Conservation (phyloP, 805 yeast species). For the Clavispora vitiphila region DNA sequence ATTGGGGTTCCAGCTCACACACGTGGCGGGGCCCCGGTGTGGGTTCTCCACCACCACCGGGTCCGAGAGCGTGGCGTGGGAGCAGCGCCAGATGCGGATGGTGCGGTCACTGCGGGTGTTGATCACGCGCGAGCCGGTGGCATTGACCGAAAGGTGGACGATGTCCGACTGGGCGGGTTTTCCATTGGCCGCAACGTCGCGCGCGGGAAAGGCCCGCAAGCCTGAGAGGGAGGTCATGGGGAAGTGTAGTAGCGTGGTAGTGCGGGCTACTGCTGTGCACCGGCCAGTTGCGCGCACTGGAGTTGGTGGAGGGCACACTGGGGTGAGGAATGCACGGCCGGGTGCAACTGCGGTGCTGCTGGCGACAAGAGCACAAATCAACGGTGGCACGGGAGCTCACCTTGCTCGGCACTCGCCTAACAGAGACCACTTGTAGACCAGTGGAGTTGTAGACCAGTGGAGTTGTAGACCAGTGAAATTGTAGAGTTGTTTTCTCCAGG, state of each 20-base stretch:
- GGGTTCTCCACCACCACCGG: slow-evolving; percentile 37
- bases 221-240: slow-evolving; percentile 6
- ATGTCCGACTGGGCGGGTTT: slow-evolving; percentile 25
- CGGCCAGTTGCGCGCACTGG: too few species aligned
- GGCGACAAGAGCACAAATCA: too few species aligned
- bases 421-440: too few species aligned
- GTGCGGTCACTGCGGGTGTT: slow-evolving; percentile 41
- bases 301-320: too few species aligned
- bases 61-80: slow-evolving; percentile 25
- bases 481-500: too few species aligned
- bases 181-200: slow-evolving; percentile 11
- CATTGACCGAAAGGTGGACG: slow-evolving; percentile 33
- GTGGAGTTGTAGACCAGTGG: too few species aligned
- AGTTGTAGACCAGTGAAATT: too few species aligned
- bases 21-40: slow-evolving; percentile 36
- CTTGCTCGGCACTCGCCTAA: too few species aligned
- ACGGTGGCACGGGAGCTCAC: too few species aligned
- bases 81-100: slow-evolving; percentile 36
- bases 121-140: slow-evolving; percentile 38
- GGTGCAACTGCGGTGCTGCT: too few species aligned
- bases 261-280: too few species aligned
- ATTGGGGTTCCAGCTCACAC: slow-evolving; percentile 47
- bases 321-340: too few species aligned
- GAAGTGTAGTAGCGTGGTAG: background rate
- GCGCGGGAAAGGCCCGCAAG: slow-evolving; percentile 4